Base-by-base conservation (phyloP, 2,329 filamentous ascomycete species). In the Cytospora paraplurivora region DNA sequence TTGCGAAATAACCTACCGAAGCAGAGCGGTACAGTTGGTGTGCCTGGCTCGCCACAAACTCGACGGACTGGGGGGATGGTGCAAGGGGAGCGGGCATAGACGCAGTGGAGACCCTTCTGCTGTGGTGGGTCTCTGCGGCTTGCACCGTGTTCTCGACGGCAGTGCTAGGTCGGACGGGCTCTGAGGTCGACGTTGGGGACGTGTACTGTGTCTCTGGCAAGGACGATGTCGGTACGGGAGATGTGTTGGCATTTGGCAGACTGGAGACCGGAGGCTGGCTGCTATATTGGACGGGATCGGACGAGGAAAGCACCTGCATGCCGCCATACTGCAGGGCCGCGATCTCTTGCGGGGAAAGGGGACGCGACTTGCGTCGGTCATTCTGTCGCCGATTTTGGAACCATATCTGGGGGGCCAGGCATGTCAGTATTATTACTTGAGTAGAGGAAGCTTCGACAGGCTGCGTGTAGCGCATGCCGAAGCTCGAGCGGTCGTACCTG, bases 321-420 rank as follows among this genome's bases (percentile, higher is more conserved):
- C 79, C 81, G 54, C 84, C 79, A 72, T 84, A 81, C 71, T 83
- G 77, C 69, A 88, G 77, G 64, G 84, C 83, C 67, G 83, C 86
- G 61, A 94, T 84, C 74, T 95, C 92, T 74, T 93, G 88, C 11
- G 89, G 85, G 34, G 91, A 86, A 44, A 96, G 82, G 54, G 93
- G 93, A 69, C 91, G 89, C 62, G 92, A 92, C 79, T 94, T 96
- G 69, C 94, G 87, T 70, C 94, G 86, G 75, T 96, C 92, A 76
- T 96, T 97, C 76, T 98, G 94, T 68, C 94, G 86, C 72, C 93
- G 87, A 73, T 97, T 97, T 73, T 97, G 94, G 78, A 97, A 97
- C 94, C 94, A 98, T 71, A 97, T 97, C 94, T 97, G 64, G 51
- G 60, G 21, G 49, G 38, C 53, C 32, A 54, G 60, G 67, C 51